Conservation (phyloP, 768 basidiomycete species). For the Tephrocybe sp. region DNA sequence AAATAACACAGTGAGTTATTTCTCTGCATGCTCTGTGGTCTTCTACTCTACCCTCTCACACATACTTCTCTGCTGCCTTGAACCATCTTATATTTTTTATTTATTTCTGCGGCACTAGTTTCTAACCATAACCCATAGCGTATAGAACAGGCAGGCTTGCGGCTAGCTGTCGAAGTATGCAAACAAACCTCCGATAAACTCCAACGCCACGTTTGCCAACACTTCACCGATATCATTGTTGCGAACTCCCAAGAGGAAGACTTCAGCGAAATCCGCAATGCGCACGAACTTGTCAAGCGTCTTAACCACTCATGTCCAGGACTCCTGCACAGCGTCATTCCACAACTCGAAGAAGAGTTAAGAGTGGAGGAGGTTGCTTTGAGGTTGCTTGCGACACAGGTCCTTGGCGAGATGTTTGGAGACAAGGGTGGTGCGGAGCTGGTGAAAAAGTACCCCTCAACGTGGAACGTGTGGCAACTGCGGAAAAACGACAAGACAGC, state of each 20-base stretch:
- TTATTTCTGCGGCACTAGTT: background rate
- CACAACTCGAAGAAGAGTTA: slow-evolving; percentile 89
- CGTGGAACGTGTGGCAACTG: slow-evolving; percentile 84
- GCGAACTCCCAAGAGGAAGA: slow-evolving; percentile 59
- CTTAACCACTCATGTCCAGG: slow-evolving; percentile 78
- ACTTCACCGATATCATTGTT: slow-evolving; percentile 89
- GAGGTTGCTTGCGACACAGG: slow-evolving; percentile 79
- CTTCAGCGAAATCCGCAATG: slow-evolving; percentile 63
- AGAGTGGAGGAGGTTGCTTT: slow-evolving; percentile 70
- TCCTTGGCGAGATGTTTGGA: slow-evolving; percentile 88
- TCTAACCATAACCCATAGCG: slow-evolving; percentile 35
- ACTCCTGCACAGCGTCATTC: slow-evolving; percentile 86
- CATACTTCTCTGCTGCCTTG: background rate
- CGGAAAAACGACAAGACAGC: slow-evolving; percentile 75
- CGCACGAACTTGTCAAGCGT: slow-evolving; percentile 84
- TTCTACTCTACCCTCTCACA: background rate
- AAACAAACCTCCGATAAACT: slow-evolving; percentile 81
- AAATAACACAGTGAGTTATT: slow-evolving; percentile 59
- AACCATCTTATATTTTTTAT: slow-evolving; percentile 1
- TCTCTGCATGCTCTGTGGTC: background rate
- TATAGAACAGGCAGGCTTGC: slow-evolving; percentile 72
- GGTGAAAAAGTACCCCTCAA: slow-evolving; percentile 72
- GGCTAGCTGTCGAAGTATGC: slow-evolving; percentile 84
- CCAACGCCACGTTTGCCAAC: slow-evolving; percentile 84
- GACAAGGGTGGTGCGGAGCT: slow-evolving; percentile 74